Percentiles rank a stretch among this genome's conserved stretches.
phyloP scores from a whole-genome alignment of 2,329 filamentous ascomycete species.

The Fusarium torreyae region DNA sequence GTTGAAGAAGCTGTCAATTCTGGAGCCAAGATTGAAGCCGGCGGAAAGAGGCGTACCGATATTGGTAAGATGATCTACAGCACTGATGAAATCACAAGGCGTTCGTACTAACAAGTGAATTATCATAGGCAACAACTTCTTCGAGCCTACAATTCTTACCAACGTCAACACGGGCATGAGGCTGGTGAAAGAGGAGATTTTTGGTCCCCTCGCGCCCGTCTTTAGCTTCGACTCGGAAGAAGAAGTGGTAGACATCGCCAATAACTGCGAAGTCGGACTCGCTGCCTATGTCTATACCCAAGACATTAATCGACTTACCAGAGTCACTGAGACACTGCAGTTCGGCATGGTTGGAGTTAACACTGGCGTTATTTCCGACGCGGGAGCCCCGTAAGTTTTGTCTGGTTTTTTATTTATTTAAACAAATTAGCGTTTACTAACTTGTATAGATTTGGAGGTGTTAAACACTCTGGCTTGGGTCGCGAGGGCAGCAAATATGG shows the following conservation, averaged over 20 bases:
- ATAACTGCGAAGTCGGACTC: constrained; percentile 74
- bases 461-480: constrained; percentile 74
- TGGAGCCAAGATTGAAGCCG: constrained; percentile 72
- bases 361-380: constrained; percentile 61
- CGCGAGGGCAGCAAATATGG: constrained; percentile 74
- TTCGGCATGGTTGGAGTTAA: constrained; percentile 80
- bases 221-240: constrained; percentile 77
- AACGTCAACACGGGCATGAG: constrained; percentile 72
- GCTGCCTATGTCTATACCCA: constrained; percentile 79
- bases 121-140: constrained; percentile 66
- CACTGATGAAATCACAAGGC: too few species aligned
- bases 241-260: constrained; percentile 72
- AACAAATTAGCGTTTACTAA: constrained; percentile 55
- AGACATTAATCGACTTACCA: constrained; percentile 75
- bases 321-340: constrained; percentile 76
- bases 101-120: too few species aligned
- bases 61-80: constrained; percentile 65
- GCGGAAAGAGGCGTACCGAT: constrained; percentile 74
- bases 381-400: constrained; percentile 47
- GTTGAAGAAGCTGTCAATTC: constrained; percentile 75
- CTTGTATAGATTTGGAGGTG: constrained; percentile 67
- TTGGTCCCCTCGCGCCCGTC: constrained; percentile 74
- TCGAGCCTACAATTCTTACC: constrained; percentile 75
- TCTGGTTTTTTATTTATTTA: constrained; percentile 5
- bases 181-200: constrained; percentile 72